Conservation (phyloP, 179 eudicot genomes). For the Silene coronaria region DNA sequence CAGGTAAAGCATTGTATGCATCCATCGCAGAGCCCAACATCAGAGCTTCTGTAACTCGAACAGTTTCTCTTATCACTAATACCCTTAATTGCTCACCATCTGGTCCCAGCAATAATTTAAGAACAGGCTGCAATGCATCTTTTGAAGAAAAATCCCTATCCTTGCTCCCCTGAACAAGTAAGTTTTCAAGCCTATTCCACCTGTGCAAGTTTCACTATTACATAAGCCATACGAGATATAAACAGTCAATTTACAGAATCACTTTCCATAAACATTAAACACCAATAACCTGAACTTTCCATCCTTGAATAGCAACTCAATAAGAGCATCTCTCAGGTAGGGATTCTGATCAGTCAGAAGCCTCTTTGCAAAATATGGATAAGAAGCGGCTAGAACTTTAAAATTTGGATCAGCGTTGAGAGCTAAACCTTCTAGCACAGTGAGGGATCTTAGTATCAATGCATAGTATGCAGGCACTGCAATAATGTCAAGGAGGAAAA, state of each 20-base stretch:
- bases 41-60: conserved; percentile 87
- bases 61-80: conserved; percentile 77
- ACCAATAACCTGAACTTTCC: conserved; percentile 69
- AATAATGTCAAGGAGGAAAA: conserved; percentile 11
- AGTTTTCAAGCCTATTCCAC: conserved; percentile 99
- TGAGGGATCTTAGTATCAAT: conserved; percentile 89
- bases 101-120: conserved; percentile 79
- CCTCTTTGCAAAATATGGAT: conserved; percentile 98
- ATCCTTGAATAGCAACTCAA: conserved; percentile 94
- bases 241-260: conserved; percentile 6
- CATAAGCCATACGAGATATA: conserved; percentile 14
- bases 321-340: conserved; percentile 98
- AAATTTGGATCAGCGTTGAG: conserved; percentile 93
- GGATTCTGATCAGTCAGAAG: conserved; percentile 98
- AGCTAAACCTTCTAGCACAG: conserved; percentile 97
- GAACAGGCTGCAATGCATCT: conserved; percentile 96
- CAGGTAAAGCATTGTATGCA: conserved; percentile 65
- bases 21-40: conserved; percentile 69
- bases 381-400: conserved; percentile 95
- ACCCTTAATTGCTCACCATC: conserved; percentile 77
- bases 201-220: conserved; percentile 35
- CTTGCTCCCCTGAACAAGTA: conserved; percentile 81
- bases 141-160: conserved; percentile 92
- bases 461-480: conserved; percentile 99
- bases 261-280: conserved; percentile 14